phyloP scores from a whole-genome alignment of 805 yeast species.

The Wickerhamomyces tratensis region DNA sequence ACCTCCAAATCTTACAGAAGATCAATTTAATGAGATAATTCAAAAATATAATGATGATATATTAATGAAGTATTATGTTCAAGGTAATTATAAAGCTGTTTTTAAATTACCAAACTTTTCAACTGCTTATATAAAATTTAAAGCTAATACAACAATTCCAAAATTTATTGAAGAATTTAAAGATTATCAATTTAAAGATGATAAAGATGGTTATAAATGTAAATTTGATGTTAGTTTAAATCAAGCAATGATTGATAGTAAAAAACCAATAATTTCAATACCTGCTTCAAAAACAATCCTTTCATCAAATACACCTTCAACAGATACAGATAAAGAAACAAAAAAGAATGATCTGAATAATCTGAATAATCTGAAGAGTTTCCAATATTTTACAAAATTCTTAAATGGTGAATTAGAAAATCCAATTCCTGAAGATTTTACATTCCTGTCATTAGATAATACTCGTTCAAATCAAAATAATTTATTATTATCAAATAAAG shows the following conservation, averaged over 20 bases:
- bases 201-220: slow-evolving; percentile 8
- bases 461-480: too few relatives aligned
- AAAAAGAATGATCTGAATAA: neutral
- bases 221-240: slow-evolving; percentile 24
- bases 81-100: slow-evolving; percentile 28
- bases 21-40: slow-evolving; percentile 19
- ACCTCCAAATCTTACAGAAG: slow-evolving; percentile 29
- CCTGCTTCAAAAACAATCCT: too few relatives aligned
- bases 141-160: slow-evolving; percentile 17
- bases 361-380: slow-evolving; percentile 8
- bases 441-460: slow-evolving; percentile 2
- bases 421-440: slow-evolving; percentile 3
- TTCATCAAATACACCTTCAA: too few relatives aligned
- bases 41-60: slow-evolving; percentile 6
- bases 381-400: slow-evolving; percentile 12
- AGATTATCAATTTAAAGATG: slow-evolving; percentile 10
- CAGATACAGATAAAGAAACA: slow-evolving; percentile 4
- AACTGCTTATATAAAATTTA: slow-evolving; percentile 30
- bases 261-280: neutral
- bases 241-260: slow-evolving; percentile 18
- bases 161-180: slow-evolving; percentile 19
- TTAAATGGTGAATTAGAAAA: slow-evolving; percentile 11
- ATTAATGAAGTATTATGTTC: slow-evolving; percentile 25
- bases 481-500: neutral
- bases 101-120: slow-evolving; percentile 31